phyloP scores from a whole-genome alignment of 2,329 filamentous ascomycete species.

The Tetracladium maxilliforme region DNA sequence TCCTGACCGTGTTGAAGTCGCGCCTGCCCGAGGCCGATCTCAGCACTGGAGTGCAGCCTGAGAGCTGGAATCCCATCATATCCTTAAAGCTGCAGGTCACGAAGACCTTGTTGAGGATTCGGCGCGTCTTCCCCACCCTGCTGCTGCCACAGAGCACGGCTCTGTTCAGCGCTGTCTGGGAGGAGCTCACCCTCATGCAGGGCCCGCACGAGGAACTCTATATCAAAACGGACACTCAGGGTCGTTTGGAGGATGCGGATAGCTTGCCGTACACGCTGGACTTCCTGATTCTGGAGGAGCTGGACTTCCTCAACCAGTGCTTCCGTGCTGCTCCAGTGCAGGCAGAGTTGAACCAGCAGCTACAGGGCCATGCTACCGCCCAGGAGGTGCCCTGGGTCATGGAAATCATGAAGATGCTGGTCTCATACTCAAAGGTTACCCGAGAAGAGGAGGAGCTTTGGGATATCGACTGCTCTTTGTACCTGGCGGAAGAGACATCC shows the following conservation, averaged over 20 bases:
- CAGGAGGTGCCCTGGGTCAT: conserved; percentile 66
- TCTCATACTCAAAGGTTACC: conserved; percentile 78
- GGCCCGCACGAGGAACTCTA: conserved; percentile 68
- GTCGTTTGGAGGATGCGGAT: conserved; percentile 78
- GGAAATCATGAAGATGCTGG: conserved; percentile 74
- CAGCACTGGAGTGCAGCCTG: too few species aligned
- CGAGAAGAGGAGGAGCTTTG: conserved; percentile 88
- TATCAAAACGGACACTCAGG: conserved; percentile 72
- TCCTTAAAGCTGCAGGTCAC: conserved; percentile 88
- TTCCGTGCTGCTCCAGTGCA: conserved; percentile 79
- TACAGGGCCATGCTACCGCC: conserved; percentile 42
- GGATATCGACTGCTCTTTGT: conserved; percentile 94
- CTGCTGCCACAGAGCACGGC: conserved; percentile 69
- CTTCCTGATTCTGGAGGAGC: conserved; percentile 81
- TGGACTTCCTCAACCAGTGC: conserved; percentile 89
- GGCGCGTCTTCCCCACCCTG: conserved; percentile 67
- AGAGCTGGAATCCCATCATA: conserved; percentile 67
- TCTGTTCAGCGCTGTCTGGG: conserved; percentile 81
- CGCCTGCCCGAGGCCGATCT: conserved; percentile 43
- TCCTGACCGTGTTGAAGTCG: conserved; percentile 63
- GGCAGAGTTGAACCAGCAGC: conserved; percentile 71
- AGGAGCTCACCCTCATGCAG: conserved; percentile 65
- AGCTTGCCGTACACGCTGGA: conserved; percentile 89
- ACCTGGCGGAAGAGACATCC: conserved; percentile 86
- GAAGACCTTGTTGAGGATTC: conserved; percentile 83